Conservation (phyloP, 306 rosid species). For the Trifolium pratense region DNA sequence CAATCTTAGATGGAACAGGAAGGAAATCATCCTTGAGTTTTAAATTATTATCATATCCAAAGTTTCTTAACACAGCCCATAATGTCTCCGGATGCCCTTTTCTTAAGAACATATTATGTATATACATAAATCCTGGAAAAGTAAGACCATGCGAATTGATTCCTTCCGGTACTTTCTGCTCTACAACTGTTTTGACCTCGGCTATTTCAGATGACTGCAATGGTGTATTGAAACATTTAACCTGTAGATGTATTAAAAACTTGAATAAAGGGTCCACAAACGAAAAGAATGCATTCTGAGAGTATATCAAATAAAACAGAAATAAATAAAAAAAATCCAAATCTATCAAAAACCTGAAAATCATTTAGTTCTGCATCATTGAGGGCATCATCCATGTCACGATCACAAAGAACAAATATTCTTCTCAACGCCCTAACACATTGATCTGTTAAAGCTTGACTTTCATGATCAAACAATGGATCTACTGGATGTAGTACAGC, state of each 20-base stretch:
- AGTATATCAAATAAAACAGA: constrained; percentile 27
- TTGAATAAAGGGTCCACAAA: constrained; percentile 27
- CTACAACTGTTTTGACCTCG: constrained; percentile 75
- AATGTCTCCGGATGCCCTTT: constrained; percentile 80
- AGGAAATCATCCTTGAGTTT: constrained; percentile 75
- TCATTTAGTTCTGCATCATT: constrained; percentile 81
- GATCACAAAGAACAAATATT: constrained; percentile 83
- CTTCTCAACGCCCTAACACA: constrained; percentile 86
- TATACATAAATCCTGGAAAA: constrained; percentile 70
- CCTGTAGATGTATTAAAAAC: constrained; percentile 52
- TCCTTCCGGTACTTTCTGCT: constrained; percentile 76
- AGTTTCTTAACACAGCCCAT: constrained; percentile 89
- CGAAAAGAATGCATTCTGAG: constrained; percentile 30
- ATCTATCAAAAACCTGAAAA: constrained; percentile 73
- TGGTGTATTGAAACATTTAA: constrained; percentile 76
- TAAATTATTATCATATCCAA: constrained; percentile 80
- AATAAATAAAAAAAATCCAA: constrained; percentile 26
- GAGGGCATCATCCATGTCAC: constrained; percentile 93
- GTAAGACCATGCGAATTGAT: constrained; percentile 87
- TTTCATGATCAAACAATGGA: constrained; percentile 85
- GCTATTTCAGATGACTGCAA: constrained; percentile 69
- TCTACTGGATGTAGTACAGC: constrained; percentile 87
- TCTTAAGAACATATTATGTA: constrained; percentile 76
- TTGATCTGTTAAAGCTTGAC: constrained; percentile 62
- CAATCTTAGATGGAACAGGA: constrained; percentile 69